Base-by-base conservation (phyloP, 768 basidiomycete species). In the Boletus reticuloceps region DNA sequence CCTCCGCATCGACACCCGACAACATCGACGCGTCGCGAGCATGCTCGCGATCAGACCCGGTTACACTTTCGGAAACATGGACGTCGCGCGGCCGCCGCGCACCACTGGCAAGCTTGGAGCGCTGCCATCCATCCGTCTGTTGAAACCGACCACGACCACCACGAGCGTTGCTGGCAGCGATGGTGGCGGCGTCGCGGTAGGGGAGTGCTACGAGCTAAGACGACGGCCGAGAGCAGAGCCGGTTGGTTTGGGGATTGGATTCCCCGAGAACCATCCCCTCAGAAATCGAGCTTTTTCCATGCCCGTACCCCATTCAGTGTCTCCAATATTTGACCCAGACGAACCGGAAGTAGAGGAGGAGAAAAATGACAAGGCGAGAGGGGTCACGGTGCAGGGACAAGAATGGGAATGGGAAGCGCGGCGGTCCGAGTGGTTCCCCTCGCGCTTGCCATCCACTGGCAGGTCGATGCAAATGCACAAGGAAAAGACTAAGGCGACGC, bases 171-270 rank as follows among this genome's bases (percentile, higher is more conserved):
- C 29, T 29, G 29, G 29, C 29, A 27, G 27, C 27, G 27, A 27
- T 27, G 27, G 27, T 27, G 27, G 27, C 27, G 8, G 29, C 29
- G 29, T 29, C 8, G 29, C 29, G 29, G 29, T 29, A 29, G 29
- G 29, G 34, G 62, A 61, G 51, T 52, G 22, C 1, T 52, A 56
- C 14, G 62, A 67, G 49, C 55, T 69, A 32, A 51, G 49, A 49
- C 56, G 17, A n/a, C 58, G 51, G 32, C 27, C 47, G 14, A 51
- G 34, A 20, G 50, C 31, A n/a, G 56, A 53, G 36, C 64, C 45
- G 12, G 37, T 68, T 34, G 68, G 68, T 25, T 56, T 68, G 9
- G 68, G 67, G 29, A 58, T 68, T 32, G 64, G 66, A 11, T 63
- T 70, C 47, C 69, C 67, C 17, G 61, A 65, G 38, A 56, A 50